Evolutionary conservation across 2,329 filamentous ascomycete species (phyloP), one percentile per base, ranked within the genome.

Genomic region (Exophiala lecanii-corni): DNA sequence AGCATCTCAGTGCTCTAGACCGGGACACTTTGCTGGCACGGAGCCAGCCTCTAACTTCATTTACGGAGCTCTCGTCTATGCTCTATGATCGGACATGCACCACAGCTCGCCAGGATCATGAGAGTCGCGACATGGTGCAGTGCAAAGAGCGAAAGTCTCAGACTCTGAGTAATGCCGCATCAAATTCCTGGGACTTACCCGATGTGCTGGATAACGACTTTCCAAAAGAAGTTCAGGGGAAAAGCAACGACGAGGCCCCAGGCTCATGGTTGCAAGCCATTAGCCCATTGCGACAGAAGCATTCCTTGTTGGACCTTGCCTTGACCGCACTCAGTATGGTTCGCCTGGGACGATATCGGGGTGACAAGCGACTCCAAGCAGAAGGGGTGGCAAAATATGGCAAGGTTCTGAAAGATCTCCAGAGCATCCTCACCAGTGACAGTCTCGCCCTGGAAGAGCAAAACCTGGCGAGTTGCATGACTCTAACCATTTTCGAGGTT

Each of bases 301-400:
- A 39, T 17, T n/a, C 39, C 34, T 43, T 30, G 12, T 39, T 47
- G 2, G 35, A 47, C 32, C 35, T 39, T 28, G 39, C 44, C 12
- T 43, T 42, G 12, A 21, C 32, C 12, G 44, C 44, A 9, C 18
- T 47, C 18, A 47, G 39, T 25, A 18, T 47, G 34, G 21, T 36
- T 9, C 28, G 39, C 21, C 17, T 47, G 20, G 40, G 44, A 30
- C 44, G 44, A 12, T 33, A 26, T 20, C 12, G 26, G n/a, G 39
- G 39, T 35, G 35, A 43, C 19, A 39, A 43, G 28, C 9, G 28
- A n/a, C 34, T 42, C 30, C 39, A 30, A 16, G 12, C 26, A 20
- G 39, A 47, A 30, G 44, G 44, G n/a, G 23, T 20, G 35, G 40
- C 40, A 19, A 47, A 39, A 7, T 47, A 47, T 26, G 44, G 44